Conservation (phyloP, 495 filamentous ascomycete species). For the Talaromyces trachyspermus region DNA sequence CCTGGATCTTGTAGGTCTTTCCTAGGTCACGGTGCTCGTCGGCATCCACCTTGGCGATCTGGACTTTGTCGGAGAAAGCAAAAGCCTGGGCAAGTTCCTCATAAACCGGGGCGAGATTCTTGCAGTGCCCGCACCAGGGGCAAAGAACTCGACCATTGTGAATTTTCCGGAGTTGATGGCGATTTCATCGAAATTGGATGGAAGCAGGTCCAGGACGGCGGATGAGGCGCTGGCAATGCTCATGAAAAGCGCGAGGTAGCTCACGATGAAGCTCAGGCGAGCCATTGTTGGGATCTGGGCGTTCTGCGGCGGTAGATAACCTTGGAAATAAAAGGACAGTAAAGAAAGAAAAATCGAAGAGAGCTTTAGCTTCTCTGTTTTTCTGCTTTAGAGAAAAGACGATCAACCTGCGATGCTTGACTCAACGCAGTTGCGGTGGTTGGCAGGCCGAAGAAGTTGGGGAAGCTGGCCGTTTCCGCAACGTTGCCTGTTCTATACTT, state of each 20-base stretch:
- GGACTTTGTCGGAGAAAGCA: constrained; percentile 71
- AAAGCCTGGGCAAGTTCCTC: constrained; percentile 80
- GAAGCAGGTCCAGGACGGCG: constrained; percentile 75
- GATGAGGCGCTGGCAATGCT: constrained; percentile 36
- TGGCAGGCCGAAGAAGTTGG: neutral
- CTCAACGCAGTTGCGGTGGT: no score
- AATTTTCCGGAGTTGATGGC: constrained; percentile 91
- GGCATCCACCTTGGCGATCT: constrained; percentile 92
- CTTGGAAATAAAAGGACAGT: neutral
- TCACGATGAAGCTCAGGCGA: constrained; percentile 39
- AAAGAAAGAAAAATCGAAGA: no score
- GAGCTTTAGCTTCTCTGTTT: no score
- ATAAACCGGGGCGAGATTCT: constrained; percentile 88
- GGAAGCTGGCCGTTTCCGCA: constrained; percentile 6
- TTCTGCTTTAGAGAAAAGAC: no score
- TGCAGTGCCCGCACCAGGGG: constrained; percentile 99
- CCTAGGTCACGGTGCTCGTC: constrained; percentile 81
- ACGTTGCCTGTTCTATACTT: constrained; percentile 3
- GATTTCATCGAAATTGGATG: constrained; percentile 80
- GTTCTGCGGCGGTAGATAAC: neutral
- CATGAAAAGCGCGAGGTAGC: constrained; percentile 33
- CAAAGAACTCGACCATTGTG: constrained; percentile 96
- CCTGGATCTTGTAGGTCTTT: constrained; percentile 78
- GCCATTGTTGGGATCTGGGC: constrained; percentile 26
- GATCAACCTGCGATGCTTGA: no score